phyloP scores from a whole-genome alignment of 352 stramenopile genomes.

The Phytophthora capsici region DNA sequence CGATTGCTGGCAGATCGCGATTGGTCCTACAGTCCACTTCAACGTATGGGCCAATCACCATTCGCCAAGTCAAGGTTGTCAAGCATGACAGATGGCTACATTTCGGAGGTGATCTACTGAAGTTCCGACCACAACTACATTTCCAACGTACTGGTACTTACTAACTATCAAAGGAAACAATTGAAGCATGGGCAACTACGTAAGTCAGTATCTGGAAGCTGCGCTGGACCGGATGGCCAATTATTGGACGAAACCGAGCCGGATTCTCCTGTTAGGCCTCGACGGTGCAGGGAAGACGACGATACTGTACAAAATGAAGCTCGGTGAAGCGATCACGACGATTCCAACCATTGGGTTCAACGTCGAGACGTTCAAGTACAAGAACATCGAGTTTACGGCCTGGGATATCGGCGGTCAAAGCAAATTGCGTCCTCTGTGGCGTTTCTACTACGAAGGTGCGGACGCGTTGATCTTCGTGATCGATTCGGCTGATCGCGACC shows the following conservation, averaged over 20 bases:
- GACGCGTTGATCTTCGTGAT: constrained; percentile 89
- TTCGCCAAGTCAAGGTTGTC: constrained; percentile 28
- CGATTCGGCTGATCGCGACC: constrained; percentile 59
- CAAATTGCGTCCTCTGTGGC: constrained; percentile 74
- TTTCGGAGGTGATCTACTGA: constrained; percentile 4
- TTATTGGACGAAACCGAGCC: constrained; percentile 48
- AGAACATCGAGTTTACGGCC: constrained; percentile 74
- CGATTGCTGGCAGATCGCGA: neutral
- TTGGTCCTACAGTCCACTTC: neutral
- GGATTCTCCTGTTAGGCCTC: constrained; percentile 88
- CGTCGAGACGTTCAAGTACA: constrained; percentile 74
- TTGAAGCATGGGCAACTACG: constrained; percentile 39
- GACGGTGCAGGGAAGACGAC: constrained; percentile 97
- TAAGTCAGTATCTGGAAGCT: constrained; percentile 39
- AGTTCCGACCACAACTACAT: constrained; percentile 17
- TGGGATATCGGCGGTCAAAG: constrained; percentile 86
- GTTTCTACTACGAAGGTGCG: constrained; percentile 71
- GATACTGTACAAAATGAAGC: constrained; percentile 91
- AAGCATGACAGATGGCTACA: constrained; percentile 29
- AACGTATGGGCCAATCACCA: constrained; percentile 29
- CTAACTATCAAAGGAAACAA: neutral
- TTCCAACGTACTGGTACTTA: constrained; percentile 2
- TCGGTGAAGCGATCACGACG: constrained; percentile 65
- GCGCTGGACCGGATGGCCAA: constrained; percentile 36
- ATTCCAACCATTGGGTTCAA: constrained; percentile 86